These are phyloP conservation scores for Rhynchosporium graminicola DNA, from an alignment of 2,329 filamentous ascomycete species.

Conservation along the genomic window DNA sequence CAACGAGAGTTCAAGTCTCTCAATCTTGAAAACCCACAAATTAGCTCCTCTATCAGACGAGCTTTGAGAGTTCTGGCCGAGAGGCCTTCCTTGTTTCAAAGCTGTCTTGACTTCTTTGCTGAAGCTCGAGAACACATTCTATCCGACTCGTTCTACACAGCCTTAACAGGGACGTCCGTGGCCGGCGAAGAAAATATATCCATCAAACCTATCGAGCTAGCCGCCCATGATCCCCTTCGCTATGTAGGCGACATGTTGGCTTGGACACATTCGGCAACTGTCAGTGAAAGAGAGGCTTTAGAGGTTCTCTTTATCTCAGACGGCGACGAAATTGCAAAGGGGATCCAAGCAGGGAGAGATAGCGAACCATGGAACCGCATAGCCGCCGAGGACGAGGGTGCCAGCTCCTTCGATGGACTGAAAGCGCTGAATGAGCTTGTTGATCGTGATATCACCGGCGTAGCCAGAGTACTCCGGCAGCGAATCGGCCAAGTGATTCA, in stretches of 20 bases:
- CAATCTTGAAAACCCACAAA: conserved; percentile 92
- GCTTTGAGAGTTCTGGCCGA: conserved; percentile 88
- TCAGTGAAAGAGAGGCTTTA: conserved; percentile 89
- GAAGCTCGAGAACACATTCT: conserved; percentile 85
- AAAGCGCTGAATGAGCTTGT: conserved; percentile 84
- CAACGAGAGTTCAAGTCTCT: conserved; percentile 90
- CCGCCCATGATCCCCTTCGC: conserved; percentile 85
- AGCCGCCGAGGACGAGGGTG: conserved; percentile 54
- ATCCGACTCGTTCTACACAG: conserved; percentile 85
- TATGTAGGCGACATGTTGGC: conserved; percentile 98
- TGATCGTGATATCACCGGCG: conserved; percentile 79
- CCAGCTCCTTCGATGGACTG: conserved; percentile 71
- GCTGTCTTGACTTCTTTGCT: conserved; percentile 88
- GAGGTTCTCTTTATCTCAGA: conserved; percentile 91
- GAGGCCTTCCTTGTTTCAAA: conserved; percentile 86
- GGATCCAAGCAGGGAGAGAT: conserved; percentile 75
- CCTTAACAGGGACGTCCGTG: conserved; percentile 72
- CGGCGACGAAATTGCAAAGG: conserved; percentile 82
- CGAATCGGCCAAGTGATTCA: conserved; percentile 90
- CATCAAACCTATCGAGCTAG: conserved; percentile 89
- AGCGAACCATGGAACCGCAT: conserved; percentile 81
- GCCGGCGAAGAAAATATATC: conserved; percentile 59
- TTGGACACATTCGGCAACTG: conserved; percentile 91
- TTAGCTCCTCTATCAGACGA: conserved; percentile 79
- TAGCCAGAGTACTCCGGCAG: conserved; percentile 81